Base-by-base conservation (phyloP, 1,284 basidiomycete genomes). In the Pseudomicrostroma phylloplanum region DNA sequence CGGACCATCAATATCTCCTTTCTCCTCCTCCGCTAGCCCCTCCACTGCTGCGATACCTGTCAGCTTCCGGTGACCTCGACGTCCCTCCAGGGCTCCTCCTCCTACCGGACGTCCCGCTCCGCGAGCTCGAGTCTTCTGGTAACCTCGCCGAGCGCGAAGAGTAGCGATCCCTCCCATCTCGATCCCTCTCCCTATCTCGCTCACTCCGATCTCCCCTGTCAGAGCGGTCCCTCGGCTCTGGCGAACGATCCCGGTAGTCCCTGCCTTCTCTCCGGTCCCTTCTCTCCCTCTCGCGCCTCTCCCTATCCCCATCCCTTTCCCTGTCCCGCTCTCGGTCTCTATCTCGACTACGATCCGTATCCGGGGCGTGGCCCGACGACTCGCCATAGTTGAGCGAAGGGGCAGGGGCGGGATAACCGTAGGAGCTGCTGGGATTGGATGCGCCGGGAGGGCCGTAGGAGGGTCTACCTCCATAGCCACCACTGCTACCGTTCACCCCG, bases 261-360 rank as follows among this genome's bases (percentile, higher is more conserved):
- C 51, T 2, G 6, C 51, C 51, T 25, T 54, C 51, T 13, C 51
- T 17, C 51, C 60, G 63, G 57, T 71, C 67, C 43, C 64, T 65
- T 39, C 68, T 66, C 42, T 69, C 68, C 3, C 66, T 58, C 58
- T 72, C 66, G 25, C 70, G 59, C 11, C 65, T 46, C 36, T 68
- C 67, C 54, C 67, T 64, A 23, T 60, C 66, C 13, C 65, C 48
- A 36, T 68, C 67, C 51, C 67, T 64, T 25, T 69, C 70, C 17
- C 63, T 61, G 46, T 69, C 68, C 12, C 70, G 60, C 19, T 71
- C 70, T 36, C 63, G 63, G 51, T 70, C 69, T 25, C 60, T 53
- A n/a, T 59, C 30, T 36, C 30, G 30, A 36, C 30, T 36, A 36
- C 30, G 30, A 36, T 36, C 30, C 30, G 30, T 4, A 9, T 36